phyloP scores from a whole-genome alignment of 257 asterid genomes.

The Solanum habrochaites region DNA sequence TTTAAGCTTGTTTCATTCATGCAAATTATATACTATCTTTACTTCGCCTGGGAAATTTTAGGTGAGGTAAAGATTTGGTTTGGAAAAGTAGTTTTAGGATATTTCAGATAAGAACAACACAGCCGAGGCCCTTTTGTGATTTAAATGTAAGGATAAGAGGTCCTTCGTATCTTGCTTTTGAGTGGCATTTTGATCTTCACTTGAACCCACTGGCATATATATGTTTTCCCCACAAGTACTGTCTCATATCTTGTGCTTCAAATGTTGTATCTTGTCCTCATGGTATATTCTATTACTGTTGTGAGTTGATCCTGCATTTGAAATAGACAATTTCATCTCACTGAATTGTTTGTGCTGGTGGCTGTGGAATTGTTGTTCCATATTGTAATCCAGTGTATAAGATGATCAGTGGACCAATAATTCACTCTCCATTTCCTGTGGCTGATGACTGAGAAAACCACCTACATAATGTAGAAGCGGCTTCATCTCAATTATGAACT shows the following conservation, averaged over 20 bases:
- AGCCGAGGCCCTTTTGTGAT: not conserved
- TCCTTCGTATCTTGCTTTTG: not conserved
- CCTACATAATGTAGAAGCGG: not conserved
- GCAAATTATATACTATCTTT: not conserved
- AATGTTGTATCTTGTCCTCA: not conserved
- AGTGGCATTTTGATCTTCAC: not conserved
- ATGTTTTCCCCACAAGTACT: not conserved
- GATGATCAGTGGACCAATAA: not conserved
- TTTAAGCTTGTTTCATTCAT: not conserved
- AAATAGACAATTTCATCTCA: not conserved
- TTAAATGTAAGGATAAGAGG: not conserved
- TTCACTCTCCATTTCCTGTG: not conserved
- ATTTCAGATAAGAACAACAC: not conserved
- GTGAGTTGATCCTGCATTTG: not conserved
- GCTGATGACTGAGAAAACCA: not conserved
- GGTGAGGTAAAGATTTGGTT: not conserved
- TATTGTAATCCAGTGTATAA: not conserved
- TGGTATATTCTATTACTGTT: not conserved
- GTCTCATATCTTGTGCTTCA: not conserved
- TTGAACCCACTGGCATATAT: not conserved
- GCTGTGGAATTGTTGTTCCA: not conserved
- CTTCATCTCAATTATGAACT: not conserved
- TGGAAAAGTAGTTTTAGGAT: not conserved
- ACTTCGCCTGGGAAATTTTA: not conserved
- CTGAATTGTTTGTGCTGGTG: not conserved